Evolutionary conservation across 345 rosid genomes (phyloP).

Genomic region (Eucalyptus melliodora): DNA sequence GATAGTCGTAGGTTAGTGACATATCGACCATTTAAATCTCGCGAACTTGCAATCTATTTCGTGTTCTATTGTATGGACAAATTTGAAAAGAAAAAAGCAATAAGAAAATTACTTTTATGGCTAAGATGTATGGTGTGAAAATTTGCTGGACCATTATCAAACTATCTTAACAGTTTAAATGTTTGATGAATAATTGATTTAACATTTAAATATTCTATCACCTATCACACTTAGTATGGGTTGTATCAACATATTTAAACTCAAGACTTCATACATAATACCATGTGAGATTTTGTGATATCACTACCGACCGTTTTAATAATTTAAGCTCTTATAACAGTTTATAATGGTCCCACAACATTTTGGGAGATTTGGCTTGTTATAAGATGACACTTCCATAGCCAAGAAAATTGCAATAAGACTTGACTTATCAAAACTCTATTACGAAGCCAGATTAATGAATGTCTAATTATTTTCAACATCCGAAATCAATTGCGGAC

Average conservation of each 20-base stretch:
- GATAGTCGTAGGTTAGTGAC: background rate
- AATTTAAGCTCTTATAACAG: fast-evolving
- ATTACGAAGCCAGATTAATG: no score
- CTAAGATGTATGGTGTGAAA: background rate
- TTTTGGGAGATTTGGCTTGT: background rate
- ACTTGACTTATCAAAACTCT: background rate
- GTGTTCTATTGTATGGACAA: fast-evolving
- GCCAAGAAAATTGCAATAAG: background rate
- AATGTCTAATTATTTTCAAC: background rate
- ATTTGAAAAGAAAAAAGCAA: background rate
- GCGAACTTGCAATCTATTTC: background rate
- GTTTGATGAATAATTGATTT: background rate
- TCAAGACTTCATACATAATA: fast-evolving
- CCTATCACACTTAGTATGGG: fast-evolving
- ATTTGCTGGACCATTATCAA: background rate
- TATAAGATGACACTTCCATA: background rate
- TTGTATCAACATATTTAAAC: no score
- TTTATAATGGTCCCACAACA: background rate
- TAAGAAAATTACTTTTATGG: background rate
- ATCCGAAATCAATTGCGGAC: no score
- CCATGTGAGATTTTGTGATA: no score
- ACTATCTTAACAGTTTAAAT: no score
- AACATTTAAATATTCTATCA: no score
- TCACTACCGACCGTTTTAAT: fast-evolving
- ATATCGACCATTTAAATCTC: background rate